Percentiles rank a stretch among this genome's conserved stretches.
Conservation (phyloP, 2,329 filamentous ascomycete species). For the Phialophora expanda region DNA sequence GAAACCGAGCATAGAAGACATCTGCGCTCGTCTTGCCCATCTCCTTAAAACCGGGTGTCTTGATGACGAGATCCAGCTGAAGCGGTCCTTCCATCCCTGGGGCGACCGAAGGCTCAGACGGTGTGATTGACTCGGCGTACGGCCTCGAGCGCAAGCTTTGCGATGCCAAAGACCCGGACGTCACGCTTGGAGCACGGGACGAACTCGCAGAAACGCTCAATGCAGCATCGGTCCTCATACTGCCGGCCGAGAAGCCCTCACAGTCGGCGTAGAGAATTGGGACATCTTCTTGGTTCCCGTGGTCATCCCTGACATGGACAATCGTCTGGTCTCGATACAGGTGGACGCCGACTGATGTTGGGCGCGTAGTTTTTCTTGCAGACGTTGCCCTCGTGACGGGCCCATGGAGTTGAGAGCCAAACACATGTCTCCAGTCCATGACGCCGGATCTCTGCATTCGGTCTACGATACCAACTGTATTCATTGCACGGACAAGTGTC, state of each 20-base stretch:
- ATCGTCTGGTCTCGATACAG: constrained; percentile 7
- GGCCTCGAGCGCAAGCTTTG: constrained; percentile 4
- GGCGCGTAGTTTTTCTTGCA: not conserved
- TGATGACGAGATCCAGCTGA: constrained; percentile 11
- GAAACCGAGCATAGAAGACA: constrained; percentile 12
- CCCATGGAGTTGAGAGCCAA: constrained; percentile 3
- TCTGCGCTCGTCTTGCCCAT: constrained; percentile 15
- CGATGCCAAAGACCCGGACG: not conserved
- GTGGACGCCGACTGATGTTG: constrained; percentile 14
- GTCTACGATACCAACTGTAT: constrained; percentile 9
- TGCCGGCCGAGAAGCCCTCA: constrained; percentile 11
- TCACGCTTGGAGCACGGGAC: not conserved
- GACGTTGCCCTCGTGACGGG: constrained; percentile 9
- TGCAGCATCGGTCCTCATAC: constrained; percentile 10
- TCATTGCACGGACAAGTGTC: constrained; percentile 14
- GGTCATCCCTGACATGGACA: constrained; percentile 10
- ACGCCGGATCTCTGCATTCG: constrained; percentile 5
- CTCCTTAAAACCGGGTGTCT: constrained; percentile 12
- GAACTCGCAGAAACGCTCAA: not conserved
- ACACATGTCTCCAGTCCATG: constrained; percentile 14
- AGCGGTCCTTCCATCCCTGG: constrained; percentile 6
- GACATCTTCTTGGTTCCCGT: constrained; percentile 9
- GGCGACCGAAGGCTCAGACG: not conserved
- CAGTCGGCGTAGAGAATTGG: constrained; percentile 10
- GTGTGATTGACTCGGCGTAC: not conserved